Percentiles rank a stretch among this genome's conserved stretches.
Evolutionary conservation across 805 yeast species (phyloP).

Genomic region (Wickerhamiella azyma): DNA sequence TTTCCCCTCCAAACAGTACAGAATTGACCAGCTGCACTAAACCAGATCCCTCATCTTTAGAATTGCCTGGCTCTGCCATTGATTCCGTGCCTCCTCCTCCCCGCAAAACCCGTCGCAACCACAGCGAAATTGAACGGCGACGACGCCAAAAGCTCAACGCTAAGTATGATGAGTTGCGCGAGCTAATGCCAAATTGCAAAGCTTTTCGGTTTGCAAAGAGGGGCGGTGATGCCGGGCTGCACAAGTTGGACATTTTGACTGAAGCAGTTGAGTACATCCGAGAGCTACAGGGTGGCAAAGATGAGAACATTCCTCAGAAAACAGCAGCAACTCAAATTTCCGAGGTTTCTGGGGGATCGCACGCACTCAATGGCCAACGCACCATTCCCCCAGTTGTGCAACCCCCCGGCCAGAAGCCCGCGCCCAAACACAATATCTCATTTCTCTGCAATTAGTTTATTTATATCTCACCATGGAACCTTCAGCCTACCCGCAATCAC

Average conservation of each 20-base stretch:
- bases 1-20: constrained; percentile 6
- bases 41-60: background rate
- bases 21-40: constrained; percentile 1
- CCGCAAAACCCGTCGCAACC: constrained; percentile 22
- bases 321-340: background rate
- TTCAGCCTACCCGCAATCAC: no score
- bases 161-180: constrained; percentile 70
- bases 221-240: constrained; percentile 47
- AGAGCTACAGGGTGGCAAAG: constrained; percentile 36
- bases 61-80: background rate
- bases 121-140: constrained; percentile 67
- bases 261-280: constrained; percentile 72
- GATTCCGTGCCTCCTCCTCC: background rate
- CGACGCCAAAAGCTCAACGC: constrained; percentile 67
- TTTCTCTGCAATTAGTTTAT: constrained; percentile 9
- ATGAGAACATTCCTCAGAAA: background rate
- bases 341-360: no score
- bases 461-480: no score
- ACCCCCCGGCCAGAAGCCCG: background rate
- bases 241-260: constrained; percentile 66
- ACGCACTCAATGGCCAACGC: no score
- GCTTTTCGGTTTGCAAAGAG: constrained; percentile 26
- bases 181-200: constrained; percentile 66
- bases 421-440: constrained; percentile 6
- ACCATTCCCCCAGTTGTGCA: background rate